Percentiles rank a stretch among this genome's conserved stretches.
phyloP scores from a whole-genome alignment of 2,329 filamentous ascomycete genomes.

The Fusarium sp. region DNA sequence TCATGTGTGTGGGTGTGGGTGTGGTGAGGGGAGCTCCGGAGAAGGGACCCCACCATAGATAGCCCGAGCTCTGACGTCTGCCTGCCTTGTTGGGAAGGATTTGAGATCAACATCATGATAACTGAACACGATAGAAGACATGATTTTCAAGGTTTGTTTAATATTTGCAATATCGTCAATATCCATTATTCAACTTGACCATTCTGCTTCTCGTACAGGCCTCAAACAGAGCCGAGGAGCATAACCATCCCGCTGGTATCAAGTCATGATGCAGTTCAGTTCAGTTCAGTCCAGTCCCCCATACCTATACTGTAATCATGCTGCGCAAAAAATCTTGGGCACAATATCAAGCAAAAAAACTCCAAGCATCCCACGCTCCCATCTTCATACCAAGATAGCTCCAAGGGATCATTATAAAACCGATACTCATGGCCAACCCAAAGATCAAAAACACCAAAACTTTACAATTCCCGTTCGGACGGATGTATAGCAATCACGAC shows the following conservation, averaged over 20 bases:
- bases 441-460: background rate
- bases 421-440: background rate
- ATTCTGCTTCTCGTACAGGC: background rate
- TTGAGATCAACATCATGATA: conserved; percentile 19
- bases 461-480: conserved; percentile 31
- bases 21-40: conserved; percentile 19
- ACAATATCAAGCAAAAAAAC: background rate
- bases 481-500: conserved; percentile 68
- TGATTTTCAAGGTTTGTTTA: background rate
- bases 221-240: background rate
- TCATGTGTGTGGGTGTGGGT: background rate
- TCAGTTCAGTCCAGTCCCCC: background rate
- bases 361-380: background rate
- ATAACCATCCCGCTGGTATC: conserved; percentile 17
- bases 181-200: background rate
- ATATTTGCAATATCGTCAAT: background rate
- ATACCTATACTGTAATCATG: conserved; percentile 8
- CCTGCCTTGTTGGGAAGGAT: conserved; percentile 11
- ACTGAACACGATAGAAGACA: background rate
- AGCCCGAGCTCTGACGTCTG: conserved; percentile 19
- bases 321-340: background rate
- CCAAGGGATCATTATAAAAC: background rate
- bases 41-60: conserved; percentile 35
- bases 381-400: background rate
- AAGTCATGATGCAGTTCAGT: conserved; percentile 26